Evolutionary conservation across 805 yeast genomes (phyloP).

Genomic region (Torulaspora microellipsoides): DNA sequence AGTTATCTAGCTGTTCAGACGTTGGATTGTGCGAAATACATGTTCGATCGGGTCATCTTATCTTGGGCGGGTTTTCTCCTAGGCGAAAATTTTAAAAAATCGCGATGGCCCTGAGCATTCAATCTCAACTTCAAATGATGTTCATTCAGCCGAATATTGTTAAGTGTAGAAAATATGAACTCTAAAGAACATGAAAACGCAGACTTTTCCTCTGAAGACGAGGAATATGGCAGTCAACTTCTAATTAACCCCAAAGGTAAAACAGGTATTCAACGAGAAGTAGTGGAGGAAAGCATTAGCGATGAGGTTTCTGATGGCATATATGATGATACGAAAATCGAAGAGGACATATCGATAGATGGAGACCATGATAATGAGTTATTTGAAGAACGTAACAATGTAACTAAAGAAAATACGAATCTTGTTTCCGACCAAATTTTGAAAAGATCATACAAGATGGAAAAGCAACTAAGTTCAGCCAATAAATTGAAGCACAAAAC

Average conservation of each 20-base stretch:
- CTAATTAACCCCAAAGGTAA: slow-evolving; percentile 22
- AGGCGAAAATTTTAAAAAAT: no score
- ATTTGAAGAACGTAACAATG: slow-evolving; percentile 11
- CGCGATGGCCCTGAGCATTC: no score
- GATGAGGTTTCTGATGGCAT: slow-evolving; percentile 4
- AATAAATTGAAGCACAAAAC: slow-evolving; percentile 57
- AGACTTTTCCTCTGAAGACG: slow-evolving; percentile 32
- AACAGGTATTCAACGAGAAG: slow-evolving; percentile 13
- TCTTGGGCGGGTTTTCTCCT: no score
- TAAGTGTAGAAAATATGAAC: slow-evolving; percentile 1
- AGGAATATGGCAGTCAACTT: slow-evolving; percentile 21
- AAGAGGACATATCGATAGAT: slow-evolving; percentile 12
- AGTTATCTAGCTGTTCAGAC: no score
- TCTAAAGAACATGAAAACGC: slow-evolving; percentile 21
- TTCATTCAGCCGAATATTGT: no score
- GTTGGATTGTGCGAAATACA: no score
- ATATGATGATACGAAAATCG: slow-evolving; percentile 9
- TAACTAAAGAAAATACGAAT: neutral
- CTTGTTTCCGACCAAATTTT: slow-evolving; percentile 2
- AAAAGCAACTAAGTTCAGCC: slow-evolving; percentile 36
- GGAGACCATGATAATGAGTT: slow-evolving; percentile 14
- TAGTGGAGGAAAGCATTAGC: slow-evolving; percentile 18
- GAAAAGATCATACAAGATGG: slow-evolving; percentile 24
- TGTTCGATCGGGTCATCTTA: no score
- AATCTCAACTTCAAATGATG: no score